phyloP scores from a whole-genome alignment of 148 eudicot species.

The Oxyria digyna region DNA sequence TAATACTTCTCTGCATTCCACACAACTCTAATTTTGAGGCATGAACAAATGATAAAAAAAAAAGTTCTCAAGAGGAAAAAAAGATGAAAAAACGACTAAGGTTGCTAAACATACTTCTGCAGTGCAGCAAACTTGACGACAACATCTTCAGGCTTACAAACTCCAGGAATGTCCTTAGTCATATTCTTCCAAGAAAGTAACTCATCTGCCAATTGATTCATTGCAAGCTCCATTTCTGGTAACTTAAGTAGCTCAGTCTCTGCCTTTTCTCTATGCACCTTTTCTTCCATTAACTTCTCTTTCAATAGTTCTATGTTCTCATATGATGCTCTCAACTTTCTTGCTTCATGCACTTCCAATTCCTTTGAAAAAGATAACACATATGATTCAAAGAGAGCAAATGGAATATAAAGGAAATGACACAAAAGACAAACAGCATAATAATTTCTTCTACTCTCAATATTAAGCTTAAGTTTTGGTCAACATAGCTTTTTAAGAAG shows the following conservation, averaged over 20 bases:
- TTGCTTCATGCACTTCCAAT: constrained; percentile 78
- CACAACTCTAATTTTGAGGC: background rate
- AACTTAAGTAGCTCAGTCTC: constrained; percentile 57
- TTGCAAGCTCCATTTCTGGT: constrained; percentile 43
- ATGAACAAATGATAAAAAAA: background rate
- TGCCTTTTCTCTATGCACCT: constrained; percentile 58
- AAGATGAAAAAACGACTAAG: no score
- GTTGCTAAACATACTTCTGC: constrained; percentile 82
- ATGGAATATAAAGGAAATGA: background rate
- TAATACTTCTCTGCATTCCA: constrained; percentile 60
- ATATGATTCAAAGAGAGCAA: constrained; percentile 1
- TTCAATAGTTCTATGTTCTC: constrained; percentile 64
- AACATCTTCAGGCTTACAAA: constrained; percentile 62
- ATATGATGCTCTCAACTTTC: constrained; percentile 61
- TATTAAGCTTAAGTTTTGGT: background rate
- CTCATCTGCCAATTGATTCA: constrained; percentile 62
- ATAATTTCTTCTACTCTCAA: background rate
- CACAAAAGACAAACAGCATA: background rate
- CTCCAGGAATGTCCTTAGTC: constrained; percentile 62
- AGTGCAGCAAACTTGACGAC: constrained; percentile 58
- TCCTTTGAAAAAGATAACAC: constrained; percentile 32
- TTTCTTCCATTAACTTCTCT: constrained; percentile 80
- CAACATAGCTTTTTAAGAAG: background rate
- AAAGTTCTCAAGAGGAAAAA: background rate
- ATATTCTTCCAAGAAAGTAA: constrained; percentile 64